A percentile compares a stretch with the other conserved stretches of the same genome.
Conservation (phyloP, 2,329 filamentous ascomycete genomes). For the Diaporthe vexans region DNA sequence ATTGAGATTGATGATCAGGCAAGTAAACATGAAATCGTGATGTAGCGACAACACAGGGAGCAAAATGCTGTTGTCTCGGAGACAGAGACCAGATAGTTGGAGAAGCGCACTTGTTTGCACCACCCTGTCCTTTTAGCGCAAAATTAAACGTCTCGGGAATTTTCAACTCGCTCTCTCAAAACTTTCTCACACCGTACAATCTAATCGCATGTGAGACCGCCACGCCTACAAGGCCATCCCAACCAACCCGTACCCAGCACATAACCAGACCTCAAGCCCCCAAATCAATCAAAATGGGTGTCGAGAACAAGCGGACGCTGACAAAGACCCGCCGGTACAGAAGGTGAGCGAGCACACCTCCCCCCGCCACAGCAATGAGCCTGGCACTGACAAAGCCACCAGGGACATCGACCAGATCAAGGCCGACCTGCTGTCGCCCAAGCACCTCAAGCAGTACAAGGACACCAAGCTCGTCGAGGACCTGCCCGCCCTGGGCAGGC, state of each 20-base stretch:
- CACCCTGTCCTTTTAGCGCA: conserved; percentile 11
- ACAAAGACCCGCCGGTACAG: conserved; percentile 82
- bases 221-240: conserved; percentile 12
- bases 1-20: not conserved
- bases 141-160: conserved; percentile 1
- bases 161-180: conserved; percentile 32
- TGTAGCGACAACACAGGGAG: not conserved
- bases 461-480: conserved; percentile 86
- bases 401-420: conserved; percentile 96
- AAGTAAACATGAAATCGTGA: not conserved
- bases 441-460: conserved; percentile 85
- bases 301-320: conserved; percentile 74
- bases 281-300: conserved; percentile 69
- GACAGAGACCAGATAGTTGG: conserved; percentile 6
- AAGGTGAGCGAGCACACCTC: conserved; percentile 64
- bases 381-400: conserved; percentile 41
- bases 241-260: not conserved
- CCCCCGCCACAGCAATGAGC: conserved; percentile 12
- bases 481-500: conserved; percentile 85
- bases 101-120: conserved; percentile 10
- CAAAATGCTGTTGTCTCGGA: not conserved
- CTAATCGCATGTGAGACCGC: conserved; percentile 39
- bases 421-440: conserved; percentile 82
- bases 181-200: conserved; percentile 34
- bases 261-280: not conserved